Conservation (phyloP, 805 yeast species). For the Wickerhamiella hasegawae region DNA sequence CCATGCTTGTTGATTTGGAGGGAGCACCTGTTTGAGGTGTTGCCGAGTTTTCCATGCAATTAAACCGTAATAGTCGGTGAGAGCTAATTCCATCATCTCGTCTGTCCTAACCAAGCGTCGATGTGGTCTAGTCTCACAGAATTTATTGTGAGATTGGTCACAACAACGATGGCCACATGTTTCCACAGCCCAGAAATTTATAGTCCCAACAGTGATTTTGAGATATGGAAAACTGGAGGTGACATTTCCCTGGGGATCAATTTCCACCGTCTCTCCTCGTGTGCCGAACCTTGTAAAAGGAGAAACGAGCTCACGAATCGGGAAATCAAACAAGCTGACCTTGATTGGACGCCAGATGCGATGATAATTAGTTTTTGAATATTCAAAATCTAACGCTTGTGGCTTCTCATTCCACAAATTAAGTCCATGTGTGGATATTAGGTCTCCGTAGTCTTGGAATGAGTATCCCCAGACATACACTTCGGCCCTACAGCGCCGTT, state of each 20-base stretch:
- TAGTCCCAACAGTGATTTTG: no score
- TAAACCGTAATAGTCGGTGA: not conserved
- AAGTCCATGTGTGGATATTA: not conserved
- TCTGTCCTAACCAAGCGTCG: not conserved
- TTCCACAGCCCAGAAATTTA: not conserved
- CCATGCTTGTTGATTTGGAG: not conserved
- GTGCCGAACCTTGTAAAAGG: not conserved
- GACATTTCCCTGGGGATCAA: not conserved
- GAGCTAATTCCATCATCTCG: not conserved
- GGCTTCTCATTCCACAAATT: not conserved
- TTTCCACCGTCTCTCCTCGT: not conserved
- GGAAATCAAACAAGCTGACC: not conserved
- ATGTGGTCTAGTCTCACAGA: not conserved
- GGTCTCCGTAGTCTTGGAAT: not conserved
- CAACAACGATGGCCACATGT: not conserved
- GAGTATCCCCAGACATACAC: not conserved
- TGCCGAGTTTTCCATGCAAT: not conserved
- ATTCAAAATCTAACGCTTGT: not conserved
- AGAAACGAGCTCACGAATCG: not conserved
- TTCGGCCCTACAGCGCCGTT: not conserved
- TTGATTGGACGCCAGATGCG: not conserved
- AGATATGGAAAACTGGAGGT: not conserved
- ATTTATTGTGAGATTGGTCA: not conserved
- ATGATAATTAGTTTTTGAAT: not conserved
- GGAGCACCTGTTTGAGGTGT: not conserved